Conservation (phyloP, 2,329 filamentous ascomycete species). For the Cytospora piceae region DNA sequence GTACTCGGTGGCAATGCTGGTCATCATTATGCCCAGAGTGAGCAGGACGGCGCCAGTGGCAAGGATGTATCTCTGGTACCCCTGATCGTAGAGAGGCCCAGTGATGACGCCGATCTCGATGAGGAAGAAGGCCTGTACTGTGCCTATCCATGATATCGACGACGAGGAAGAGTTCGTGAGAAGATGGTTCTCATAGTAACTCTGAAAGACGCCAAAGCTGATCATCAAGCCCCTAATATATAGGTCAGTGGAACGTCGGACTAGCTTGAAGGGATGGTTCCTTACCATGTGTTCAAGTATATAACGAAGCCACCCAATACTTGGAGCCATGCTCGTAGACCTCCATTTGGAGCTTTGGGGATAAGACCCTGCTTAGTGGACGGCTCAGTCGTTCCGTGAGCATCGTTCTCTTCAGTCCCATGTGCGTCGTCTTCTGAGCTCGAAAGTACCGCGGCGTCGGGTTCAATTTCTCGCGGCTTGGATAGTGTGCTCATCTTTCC, state of each 20-base stretch:
- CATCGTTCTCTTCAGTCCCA: no score
- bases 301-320: conserved; percentile 44
- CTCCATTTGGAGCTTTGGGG: conserved; percentile 32
- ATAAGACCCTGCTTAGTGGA: no score
- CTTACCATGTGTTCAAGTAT: conserved; percentile 41
- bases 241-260: no score
- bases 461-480: no score
- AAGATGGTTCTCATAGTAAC: conserved; percentile 45
- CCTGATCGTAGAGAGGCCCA: conserved; percentile 15
- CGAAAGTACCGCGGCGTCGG: no score
- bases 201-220: conserved; percentile 51
- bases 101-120: conserved; percentile 1
- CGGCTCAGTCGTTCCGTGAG: no score
- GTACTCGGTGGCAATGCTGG: conserved; percentile 4
- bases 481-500: no score
- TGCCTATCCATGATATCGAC: conserved; percentile 40
- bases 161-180: conserved; percentile 41
- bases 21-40: neutral
- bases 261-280: no score
- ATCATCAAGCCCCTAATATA: conserved; percentile 42
- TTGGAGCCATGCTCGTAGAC: conserved; percentile 43
- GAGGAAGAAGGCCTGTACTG: conserved; percentile 11
- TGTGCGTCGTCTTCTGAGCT: no score
- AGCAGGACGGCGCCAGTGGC: conserved; percentile 1
- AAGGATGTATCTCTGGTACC: neutral